A percentile compares a stretch with the other conserved stretches of the same genome.
These are phyloP conservation scores for Trametes polyzona DNA, from an alignment of 1,284 basidiomycete species.

Conservation along the genomic window DNA sequence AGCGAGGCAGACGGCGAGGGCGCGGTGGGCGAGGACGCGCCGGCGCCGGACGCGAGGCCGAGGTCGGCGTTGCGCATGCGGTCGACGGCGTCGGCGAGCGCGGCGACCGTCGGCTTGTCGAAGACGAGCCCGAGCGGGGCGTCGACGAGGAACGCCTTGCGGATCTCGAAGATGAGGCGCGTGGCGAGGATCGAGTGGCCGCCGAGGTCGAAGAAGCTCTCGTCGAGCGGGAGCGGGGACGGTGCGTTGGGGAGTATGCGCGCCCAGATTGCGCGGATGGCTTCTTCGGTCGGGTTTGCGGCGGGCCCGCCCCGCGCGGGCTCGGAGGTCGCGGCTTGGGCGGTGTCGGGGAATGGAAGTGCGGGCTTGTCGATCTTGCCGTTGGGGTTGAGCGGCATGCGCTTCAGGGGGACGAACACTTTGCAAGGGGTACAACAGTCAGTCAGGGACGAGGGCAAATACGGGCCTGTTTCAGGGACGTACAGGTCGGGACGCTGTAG, in stretches of 20 bases:
- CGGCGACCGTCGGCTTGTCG: slow-evolving; percentile 85
- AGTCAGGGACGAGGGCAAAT: slow-evolving; percentile 9
- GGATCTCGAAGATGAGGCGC: slow-evolving; percentile 94
- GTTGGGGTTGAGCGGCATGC: slow-evolving; percentile 98
- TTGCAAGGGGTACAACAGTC: slow-evolving; percentile 39
- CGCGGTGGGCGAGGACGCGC: slow-evolving; percentile 29
- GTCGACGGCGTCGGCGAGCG: slow-evolving; percentile 85
- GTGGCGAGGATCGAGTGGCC: slow-evolving; percentile 99
- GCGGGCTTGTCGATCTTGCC: slow-evolving; percentile 99
- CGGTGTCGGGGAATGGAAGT: slow-evolving; percentile 98
- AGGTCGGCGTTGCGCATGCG: slow-evolving; percentile 80
- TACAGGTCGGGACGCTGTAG: slow-evolving; percentile 89
- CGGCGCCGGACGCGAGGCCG: slow-evolving; percentile 58
- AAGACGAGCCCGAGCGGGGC: slow-evolving; percentile 95
- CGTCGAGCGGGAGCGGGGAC: slow-evolving; percentile 82
- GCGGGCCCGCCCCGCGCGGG: slow-evolving; percentile 35
- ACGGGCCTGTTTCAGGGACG: slow-evolving; percentile 31
- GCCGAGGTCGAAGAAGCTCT: slow-evolving; percentile 98
- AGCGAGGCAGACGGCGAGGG: background rate
- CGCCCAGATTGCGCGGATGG: slow-evolving; percentile 84
- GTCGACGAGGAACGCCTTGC: slow-evolving; percentile 90
- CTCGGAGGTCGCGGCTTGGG: slow-evolving; percentile 58
- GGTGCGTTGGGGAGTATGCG: slow-evolving; percentile 84
- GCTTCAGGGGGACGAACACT: slow-evolving; percentile 93
- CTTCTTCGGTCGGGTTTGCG: slow-evolving; percentile 77